Evolutionary conservation across 1,139 yeast genomes (phyloP), one percentile per base, ranked within the genome.

Genomic region (Geotrichum aggregatum): DNA sequence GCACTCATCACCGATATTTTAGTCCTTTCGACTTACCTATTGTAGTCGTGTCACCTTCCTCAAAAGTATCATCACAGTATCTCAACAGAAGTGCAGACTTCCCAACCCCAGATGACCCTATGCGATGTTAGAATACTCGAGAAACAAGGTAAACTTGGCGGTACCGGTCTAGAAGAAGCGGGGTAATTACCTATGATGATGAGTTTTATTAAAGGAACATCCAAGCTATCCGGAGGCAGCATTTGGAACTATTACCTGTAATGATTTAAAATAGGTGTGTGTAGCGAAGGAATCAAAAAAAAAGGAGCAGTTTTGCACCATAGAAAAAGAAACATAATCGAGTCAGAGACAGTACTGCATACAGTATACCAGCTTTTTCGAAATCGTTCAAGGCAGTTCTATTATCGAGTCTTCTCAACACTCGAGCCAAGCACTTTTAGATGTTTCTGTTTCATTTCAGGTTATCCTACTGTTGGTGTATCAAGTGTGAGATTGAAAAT

Each of bases 101-200:
- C 22, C 54, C 54, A 18, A 52, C 54, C 11, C 54, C 54, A 22
- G 54, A 47, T 8, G 54, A 39, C 14, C 54, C 54, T 50, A 16
- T 8, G 8, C n/a, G 19, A 11, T 24, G 35, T 42, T 42, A 43
- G 38, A 13, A 7, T 26, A 41, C n/a, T 6, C 16, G 8, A 13
- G 18, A 16, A 10, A 18, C n/a, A n/a, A 1, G 11, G 5, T 30
- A 3, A 22, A 39, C 11, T 19, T n/a, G 31, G 16, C 13, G 13
- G 5, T 11, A 18, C 14, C n/a, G n/a, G 30, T 10, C 3, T 35
- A 30, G 28, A 3, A 10, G 5, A 38, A 39, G 13, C 31, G 26
- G 6, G 24, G 11, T 28, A 11, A 44, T 3, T 50, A 50, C 54
- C 54, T 41, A 50, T 50, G 22, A 50, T 50, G 33, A 50, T 50